Evolutionary conservation across 441 rosid species (phyloP), one percentile per base, ranked within the genome.

Genomic region (Isatis lusitanica): DNA sequence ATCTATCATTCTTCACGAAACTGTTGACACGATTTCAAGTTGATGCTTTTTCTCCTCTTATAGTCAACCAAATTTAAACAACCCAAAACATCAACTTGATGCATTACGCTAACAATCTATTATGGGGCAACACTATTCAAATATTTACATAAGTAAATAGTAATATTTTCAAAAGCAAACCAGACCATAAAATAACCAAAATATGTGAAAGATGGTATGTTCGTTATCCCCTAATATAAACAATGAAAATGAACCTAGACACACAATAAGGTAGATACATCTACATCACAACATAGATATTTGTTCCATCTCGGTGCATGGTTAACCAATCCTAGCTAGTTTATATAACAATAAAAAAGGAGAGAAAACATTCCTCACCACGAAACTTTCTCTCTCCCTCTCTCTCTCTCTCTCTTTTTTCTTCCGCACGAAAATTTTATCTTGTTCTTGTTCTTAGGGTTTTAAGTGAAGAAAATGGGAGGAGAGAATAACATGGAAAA

Each of bases 381-480:
- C 39, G 9, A 10, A 16, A 11, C 11, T 1, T 9, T 10, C 56
- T 24, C n/a, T 44, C 21, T 52, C 10, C 35, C 35, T 35, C 30
- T 31, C 30, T 31, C 31, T 15, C 67, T 26, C 13, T 50, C 35
- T 35, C 30, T 31, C 30, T 31, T n/a, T 15, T 30, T 31, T 4
- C 8, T 13, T 26, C n/a, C 7, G 4, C 11, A 15, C 6, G 4
- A 31, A 30, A 1, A 1, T 56, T 56, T 15, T 15, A 3, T 30
- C 59, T 36, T 15, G 24, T 36, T 58, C 4, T 38, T 17, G 42
- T 38, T 47, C 15, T 39, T 38, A 5, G 42, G 63, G 21, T 66
- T 11, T 53, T 36, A n/a, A 36, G 21, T 28, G 39, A 62, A 51
- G 66, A 50, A 65, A 15, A 66, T 74, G 77, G 61, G 66, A 35